Percentiles rank a stretch among this genome's conserved stretches.
Conservation (phyloP, 2,329 filamentous ascomycete genomes). For the Cladosporium sphaerospermum region DNA sequence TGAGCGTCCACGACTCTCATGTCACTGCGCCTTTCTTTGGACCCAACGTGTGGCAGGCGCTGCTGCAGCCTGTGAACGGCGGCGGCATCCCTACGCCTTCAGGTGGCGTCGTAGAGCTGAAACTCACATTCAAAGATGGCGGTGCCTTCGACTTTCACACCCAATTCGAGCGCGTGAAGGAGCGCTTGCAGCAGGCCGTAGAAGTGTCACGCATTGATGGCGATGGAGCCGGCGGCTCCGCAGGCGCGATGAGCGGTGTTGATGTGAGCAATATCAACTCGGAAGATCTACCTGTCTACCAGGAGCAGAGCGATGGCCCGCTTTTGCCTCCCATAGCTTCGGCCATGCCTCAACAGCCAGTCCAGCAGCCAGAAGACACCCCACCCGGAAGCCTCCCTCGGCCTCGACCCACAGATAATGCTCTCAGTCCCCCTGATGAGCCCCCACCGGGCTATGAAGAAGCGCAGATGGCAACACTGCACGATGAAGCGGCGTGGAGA, state of each 20-base stretch:
- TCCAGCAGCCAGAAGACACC: constrained; percentile 17
- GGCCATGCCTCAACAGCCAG: constrained; percentile 22
- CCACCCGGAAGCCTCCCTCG: constrained; percentile 18
- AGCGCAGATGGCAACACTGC: constrained; percentile 73
- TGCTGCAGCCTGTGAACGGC: constrained; percentile 72
- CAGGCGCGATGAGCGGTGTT: constrained; percentile 41
- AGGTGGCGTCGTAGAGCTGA: constrained; percentile 68
- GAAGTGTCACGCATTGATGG: constrained; percentile 54
- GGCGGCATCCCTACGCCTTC: constrained; percentile 72
- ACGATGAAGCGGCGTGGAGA: constrained; percentile 60
- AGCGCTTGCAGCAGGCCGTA: constrained; percentile 72
- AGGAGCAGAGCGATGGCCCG: constrained; percentile 47
- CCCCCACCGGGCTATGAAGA: constrained; percentile 91
- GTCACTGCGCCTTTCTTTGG: constrained; percentile 88
- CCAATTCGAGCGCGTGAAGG: constrained; percentile 76
- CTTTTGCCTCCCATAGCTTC: constrained; percentile 27
- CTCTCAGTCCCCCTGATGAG: constrained; percentile 55
- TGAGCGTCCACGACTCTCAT: constrained; percentile 80
- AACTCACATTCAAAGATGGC: constrained; percentile 86
- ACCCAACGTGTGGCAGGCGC: constrained; percentile 79
- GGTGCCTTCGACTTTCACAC: constrained; percentile 89
- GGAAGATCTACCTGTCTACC: constrained; percentile 84
- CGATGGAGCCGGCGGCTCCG: constrained; percentile 14
- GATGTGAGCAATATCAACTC: constrained; percentile 63
- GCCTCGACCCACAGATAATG: constrained; percentile 18